Base-by-base conservation (phyloP, 73 alveolate species). In the Paramecium caudatum region DNA sequence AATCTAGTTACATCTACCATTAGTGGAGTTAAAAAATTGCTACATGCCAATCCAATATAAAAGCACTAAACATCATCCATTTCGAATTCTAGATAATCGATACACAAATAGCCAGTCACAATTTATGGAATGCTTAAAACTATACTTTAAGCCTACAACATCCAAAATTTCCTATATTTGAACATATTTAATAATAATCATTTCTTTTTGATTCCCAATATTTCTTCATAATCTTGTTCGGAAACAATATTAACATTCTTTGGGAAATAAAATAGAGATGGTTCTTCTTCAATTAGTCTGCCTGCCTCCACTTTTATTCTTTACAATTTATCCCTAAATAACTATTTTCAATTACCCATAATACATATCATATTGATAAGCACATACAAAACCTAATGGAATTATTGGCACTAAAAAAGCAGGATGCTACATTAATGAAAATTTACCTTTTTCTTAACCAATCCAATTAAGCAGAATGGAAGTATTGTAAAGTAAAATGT, bases 361-460 rank as follows among this genome's bases (percentile, higher is more conserved):
- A 65, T 32, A 65, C 83, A 65, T 65, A 16, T 65, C 83, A 65
- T 65, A 65, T 36, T 65, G 34, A 33, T 65, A 65, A 32, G 50
- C 83, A 13, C 23, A 65, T 32, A 65, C 17, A 65, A 65, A 65
- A n/a, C 83, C 83, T 65, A 65, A 65, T 13, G 83, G 83, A 65
- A 65, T 9, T n/a, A 65, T 17, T 5, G 39, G 48, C 17, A 65
- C 32, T 8, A 65, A 0, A 13, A 49, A 49, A 12, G 39, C 32
- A 0, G 83, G 83, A 65, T 65, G 27, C 83, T 65, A 2, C 9
- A 55, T 55, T 1, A 23, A 3, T 55, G 1, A 55, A 55, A 23
- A 23, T 55, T 1, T 55, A 55, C 80, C 7, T 55, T 55, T 43
- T 55, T 55, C 30, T 49, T 55, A 27, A 55, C 30, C 7, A 43